Evolutionary conservation across 257 asterid species (phyloP).

Genomic region (Dorcoceras hygrometricum): DNA sequence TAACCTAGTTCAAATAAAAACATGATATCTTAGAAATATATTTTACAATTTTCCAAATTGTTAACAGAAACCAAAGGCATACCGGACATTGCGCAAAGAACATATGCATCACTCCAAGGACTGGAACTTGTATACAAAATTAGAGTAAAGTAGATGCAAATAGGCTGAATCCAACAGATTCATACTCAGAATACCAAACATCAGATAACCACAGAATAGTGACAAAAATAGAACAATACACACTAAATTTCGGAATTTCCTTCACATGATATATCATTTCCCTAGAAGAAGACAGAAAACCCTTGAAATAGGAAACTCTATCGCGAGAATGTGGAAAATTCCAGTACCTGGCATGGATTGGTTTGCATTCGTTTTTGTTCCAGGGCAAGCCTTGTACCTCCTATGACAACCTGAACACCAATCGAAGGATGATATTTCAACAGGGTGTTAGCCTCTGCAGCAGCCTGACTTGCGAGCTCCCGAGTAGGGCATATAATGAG

Average conservation of each 20-base stretch:
- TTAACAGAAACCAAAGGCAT: not conserved
- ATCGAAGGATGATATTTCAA: slow-evolving; percentile 88
- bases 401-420: slow-evolving; percentile 97
- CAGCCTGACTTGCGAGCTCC: slow-evolving; percentile 96
- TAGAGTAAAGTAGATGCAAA: not conserved
- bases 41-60: too few relatives aligned
- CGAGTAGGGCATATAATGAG: slow-evolving; percentile 94
- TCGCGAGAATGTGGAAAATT: not conserved
- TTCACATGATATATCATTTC: not conserved
- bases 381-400: slow-evolving; percentile 79
- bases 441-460: slow-evolving; percentile 80
- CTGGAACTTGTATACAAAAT: not conserved
- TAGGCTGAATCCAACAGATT: not conserved
- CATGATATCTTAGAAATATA: too few relatives aligned
- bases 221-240: not conserved
- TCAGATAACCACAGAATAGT: not conserved
- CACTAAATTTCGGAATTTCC: not conserved
- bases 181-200: not conserved
- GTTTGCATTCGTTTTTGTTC: slow-evolving; percentile 96
- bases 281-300: not conserved
- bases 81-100: not conserved
- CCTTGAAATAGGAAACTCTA: not conserved
- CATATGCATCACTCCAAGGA: not conserved
- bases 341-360: slow-evolving; percentile 81
- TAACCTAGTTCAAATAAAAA: too few relatives aligned